phyloP scores from a whole-genome alignment of 129 eudicot genomes.

The Flaveria brownii region DNA sequence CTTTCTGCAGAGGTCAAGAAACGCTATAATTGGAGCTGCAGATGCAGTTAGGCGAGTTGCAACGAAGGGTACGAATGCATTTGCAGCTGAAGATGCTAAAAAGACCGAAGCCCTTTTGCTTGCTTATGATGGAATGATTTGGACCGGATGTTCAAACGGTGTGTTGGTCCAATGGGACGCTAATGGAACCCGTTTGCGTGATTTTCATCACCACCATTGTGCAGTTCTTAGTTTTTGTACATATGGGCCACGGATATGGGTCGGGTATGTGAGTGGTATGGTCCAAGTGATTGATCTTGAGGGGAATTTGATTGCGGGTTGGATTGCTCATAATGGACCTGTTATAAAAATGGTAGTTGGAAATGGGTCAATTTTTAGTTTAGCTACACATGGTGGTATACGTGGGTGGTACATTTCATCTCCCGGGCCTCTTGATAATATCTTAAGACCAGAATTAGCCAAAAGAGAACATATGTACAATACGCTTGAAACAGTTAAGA shows the following conservation, averaged over 20 bases:
- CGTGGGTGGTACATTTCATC: slow-evolving; percentile 90
- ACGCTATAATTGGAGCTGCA: slow-evolving; percentile 95
- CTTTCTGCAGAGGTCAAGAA: slow-evolving; percentile 85
- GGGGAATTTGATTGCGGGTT: slow-evolving; percentile 70
- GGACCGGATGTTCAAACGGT: slow-evolving; percentile 94
- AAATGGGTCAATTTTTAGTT: slow-evolving; percentile 60
- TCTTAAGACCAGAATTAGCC: slow-evolving; percentile 63
- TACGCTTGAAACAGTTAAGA: slow-evolving; percentile 55
- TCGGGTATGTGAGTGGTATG: slow-evolving; percentile 91
- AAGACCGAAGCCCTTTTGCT: slow-evolving; percentile 84
- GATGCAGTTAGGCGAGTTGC: slow-evolving; percentile 99
- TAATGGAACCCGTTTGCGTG: slow-evolving; percentile 80
- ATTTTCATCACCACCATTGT: slow-evolving; percentile 72
- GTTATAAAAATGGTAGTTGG: slow-evolving; percentile 79
- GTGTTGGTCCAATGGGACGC: slow-evolving; percentile 89
- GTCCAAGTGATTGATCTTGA: slow-evolving; percentile 81
- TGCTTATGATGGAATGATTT: slow-evolving; percentile 79
- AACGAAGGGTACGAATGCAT: slow-evolving; percentile 80
- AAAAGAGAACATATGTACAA: slow-evolving; percentile 68
- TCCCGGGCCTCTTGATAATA: slow-evolving; percentile 82
- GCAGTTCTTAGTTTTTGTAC: slow-evolving; percentile 85
- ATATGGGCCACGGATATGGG: slow-evolving; percentile 75
- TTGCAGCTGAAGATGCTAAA: slow-evolving; percentile 67
- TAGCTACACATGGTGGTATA: slow-evolving; percentile 98
- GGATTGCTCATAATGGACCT: slow-evolving; percentile 92